Percentiles rank a stretch among this genome's conserved stretches.
Evolutionary conservation across 352 stramenopile species (phyloP).

Genomic region (Pythium sp.): DNA sequence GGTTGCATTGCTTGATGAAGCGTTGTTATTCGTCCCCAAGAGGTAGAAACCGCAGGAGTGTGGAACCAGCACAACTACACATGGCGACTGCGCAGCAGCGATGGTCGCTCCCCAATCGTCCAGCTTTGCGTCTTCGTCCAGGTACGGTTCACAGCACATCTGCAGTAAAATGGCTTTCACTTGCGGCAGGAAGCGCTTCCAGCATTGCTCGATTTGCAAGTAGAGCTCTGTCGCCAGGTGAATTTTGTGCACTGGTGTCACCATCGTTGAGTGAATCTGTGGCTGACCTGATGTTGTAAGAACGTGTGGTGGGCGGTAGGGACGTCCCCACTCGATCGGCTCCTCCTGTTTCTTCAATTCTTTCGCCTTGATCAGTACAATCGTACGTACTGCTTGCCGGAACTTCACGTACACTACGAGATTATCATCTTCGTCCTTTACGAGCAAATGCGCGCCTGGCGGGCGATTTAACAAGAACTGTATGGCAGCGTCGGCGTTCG

Average conservation of each 20-base stretch:
- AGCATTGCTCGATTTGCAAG: slow-evolving; percentile 45
- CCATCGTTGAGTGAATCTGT: slow-evolving; percentile 30
- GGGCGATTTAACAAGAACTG: slow-evolving; percentile 42
- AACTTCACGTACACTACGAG: slow-evolving; percentile 65
- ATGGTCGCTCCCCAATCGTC: slow-evolving; percentile 40
- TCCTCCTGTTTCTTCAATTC: slow-evolving; percentile 39
- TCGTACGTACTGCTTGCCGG: slow-evolving; percentile 34
- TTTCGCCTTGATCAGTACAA: slow-evolving; percentile 46
- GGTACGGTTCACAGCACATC: slow-evolving; percentile 43
- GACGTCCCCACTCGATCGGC: slow-evolving; percentile 33
- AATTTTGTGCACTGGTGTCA: slow-evolving; percentile 48
- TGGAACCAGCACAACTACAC: slow-evolving; percentile 34
- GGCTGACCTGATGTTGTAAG: not conserved
- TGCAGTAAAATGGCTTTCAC: slow-evolving; percentile 61
- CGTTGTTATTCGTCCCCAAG: slow-evolving; percentile 23
- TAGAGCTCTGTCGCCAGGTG: slow-evolving; percentile 29
- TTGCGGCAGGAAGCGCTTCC: slow-evolving; percentile 51
- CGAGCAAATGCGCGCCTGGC: slow-evolving; percentile 44
- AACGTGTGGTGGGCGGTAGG: not conserved
- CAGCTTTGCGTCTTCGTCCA: slow-evolving; percentile 43
- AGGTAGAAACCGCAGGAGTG: slow-evolving; percentile 55
- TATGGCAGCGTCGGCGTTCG: slow-evolving; percentile 33
- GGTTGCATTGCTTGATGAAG: not conserved
- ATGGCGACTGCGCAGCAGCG: slow-evolving; percentile 20
- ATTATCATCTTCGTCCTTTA: slow-evolving; percentile 35